Evolutionary conservation across 2,329 filamentous ascomycete genomes (phyloP), one percentile per base, ranked within the genome.

Genomic region (Zelopaecilomyces penicillatus): DNA sequence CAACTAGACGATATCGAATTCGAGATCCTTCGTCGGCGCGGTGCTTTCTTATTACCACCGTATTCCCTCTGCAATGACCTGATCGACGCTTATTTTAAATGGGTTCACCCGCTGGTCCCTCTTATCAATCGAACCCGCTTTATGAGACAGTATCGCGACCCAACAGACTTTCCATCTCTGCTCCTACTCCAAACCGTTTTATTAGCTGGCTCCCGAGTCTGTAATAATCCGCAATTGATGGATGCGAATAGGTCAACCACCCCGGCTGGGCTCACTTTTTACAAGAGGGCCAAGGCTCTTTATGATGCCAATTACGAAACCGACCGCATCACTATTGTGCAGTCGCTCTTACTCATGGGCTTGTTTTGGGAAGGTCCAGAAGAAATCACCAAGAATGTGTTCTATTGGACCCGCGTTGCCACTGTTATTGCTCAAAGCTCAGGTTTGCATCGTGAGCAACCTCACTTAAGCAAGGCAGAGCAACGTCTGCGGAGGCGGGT

Each of bases 361-460:
- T 97, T 93, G 93, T 97, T 96, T 65, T 97, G 93, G 91, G 93
- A 98, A 68, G 91, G 90, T 0, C 93, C 93, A 5, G 93, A 98
- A 69, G 93, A 98, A 66, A 93, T 98, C 26, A 97, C 93, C 5
- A 96, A 96, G 64, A 98, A 98, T 56, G 93, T 97, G 12, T 98
- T 97, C 61, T 97, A 97, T 70, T 98, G 93, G 93, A 96, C 84
- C 46, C 78, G 93, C 52, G 90, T 97, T 39, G 93, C 91, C 39
- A 95, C 90, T 39, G 90, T 96, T 42, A 89, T 97, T 35, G 93
- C 93, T 5, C 93, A 97, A 61, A 93, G 93, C 9, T 95, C 91
- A 5, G 93, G 93, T 41, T 97, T 98, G 91, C 93, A 98, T 65
- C 78, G 93, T 41, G 93, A 97, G 66, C 80, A 82, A 19, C 97